A percentile compares a stretch with the other conserved stretches of the same genome.
Evolutionary conservation across 441 rosid genomes (phyloP).

Genomic region (Jatropha podagrica): DNA sequence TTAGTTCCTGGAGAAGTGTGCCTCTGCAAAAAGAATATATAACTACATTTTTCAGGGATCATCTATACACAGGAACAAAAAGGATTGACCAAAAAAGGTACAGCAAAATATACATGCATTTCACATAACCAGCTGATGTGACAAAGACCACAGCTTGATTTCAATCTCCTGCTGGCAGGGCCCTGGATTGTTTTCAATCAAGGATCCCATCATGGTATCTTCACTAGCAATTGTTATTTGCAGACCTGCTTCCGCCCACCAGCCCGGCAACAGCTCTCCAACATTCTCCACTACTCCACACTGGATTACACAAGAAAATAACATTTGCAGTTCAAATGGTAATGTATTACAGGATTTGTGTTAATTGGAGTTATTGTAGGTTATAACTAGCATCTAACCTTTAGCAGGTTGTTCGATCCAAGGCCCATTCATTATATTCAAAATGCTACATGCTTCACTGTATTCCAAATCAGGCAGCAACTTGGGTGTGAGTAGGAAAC

Average conservation of each 20-base stretch:
- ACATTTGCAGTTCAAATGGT: not conserved
- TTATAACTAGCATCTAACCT: constrained; percentile 38
- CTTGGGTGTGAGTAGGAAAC: constrained; percentile 92
- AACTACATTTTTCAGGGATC: not conserved
- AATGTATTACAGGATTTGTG: not conserved
- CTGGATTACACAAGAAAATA: constrained; percentile 30
- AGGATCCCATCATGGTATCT: not conserved
- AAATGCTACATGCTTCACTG: constrained; percentile 88
- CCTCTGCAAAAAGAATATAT: not conserved
- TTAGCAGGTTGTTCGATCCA: constrained; percentile 87
- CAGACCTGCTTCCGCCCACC: constrained; percentile 40
- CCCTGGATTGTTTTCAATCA: not conserved
- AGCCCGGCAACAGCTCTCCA: constrained; percentile 64
- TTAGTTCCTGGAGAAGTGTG: not conserved
- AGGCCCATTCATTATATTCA: constrained; percentile 97
- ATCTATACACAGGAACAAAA: constrained; percentile 6
- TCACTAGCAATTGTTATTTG: constrained; percentile 20
- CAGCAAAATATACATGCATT: not conserved
- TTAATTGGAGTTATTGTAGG: not conserved
- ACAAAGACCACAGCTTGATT: not conserved
- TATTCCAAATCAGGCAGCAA: constrained; percentile 83
- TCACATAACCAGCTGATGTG: not conserved
- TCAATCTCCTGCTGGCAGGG: not conserved
- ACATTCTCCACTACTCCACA: constrained; percentile 71
- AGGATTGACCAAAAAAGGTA: not conserved